Conservation (phyloP, 108 stramenopile genomes). For the Skeletonema menzelii region DNA sequence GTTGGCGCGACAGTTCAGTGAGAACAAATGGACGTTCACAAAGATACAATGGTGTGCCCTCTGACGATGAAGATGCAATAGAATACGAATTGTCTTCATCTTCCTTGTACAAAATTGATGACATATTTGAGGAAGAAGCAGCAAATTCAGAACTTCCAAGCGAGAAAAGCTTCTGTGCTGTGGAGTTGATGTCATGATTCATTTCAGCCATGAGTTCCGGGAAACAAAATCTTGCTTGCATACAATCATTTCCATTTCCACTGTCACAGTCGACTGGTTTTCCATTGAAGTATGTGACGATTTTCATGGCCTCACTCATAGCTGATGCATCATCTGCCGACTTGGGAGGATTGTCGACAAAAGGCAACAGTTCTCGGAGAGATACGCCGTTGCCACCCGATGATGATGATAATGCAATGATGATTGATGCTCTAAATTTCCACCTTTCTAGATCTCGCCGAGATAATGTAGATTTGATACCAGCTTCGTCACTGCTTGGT, state of each 20-base stretch:
- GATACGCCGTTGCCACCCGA: constrained; percentile 47
- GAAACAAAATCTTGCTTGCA: constrained; percentile 58
- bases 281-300: constrained; percentile 83
- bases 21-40: constrained; percentile 56
- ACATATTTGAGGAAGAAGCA: constrained; percentile 14
- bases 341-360: constrained; percentile 67
- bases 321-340: constrained; percentile 42
- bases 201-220: constrained; percentile 78
- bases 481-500: constrained; percentile 23
- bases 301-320: constrained; percentile 48
- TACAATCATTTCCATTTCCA: constrained; percentile 10
- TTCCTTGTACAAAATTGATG: constrained; percentile 30
- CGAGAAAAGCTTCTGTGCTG: constrained; percentile 11
- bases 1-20: constrained; percentile 52
- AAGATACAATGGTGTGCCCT: constrained; percentile 50
- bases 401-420: constrained; percentile 38
- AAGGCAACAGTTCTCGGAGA: constrained; percentile 63
- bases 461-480: constrained; percentile 5
- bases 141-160: constrained; percentile 34
- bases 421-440: constrained; percentile 61
- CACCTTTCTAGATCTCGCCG: constrained; percentile 59
- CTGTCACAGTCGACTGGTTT: constrained; percentile 35
- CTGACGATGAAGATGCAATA: constrained; percentile 19
- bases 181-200: constrained; percentile 13
- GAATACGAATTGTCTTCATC: constrained; percentile 15